A percentile compares a stretch with the other conserved stretches of the same genome.
phyloP scores from a whole-genome alignment of 2,329 filamentous ascomycete genomes.

The Pleomassaria siparia region DNA sequence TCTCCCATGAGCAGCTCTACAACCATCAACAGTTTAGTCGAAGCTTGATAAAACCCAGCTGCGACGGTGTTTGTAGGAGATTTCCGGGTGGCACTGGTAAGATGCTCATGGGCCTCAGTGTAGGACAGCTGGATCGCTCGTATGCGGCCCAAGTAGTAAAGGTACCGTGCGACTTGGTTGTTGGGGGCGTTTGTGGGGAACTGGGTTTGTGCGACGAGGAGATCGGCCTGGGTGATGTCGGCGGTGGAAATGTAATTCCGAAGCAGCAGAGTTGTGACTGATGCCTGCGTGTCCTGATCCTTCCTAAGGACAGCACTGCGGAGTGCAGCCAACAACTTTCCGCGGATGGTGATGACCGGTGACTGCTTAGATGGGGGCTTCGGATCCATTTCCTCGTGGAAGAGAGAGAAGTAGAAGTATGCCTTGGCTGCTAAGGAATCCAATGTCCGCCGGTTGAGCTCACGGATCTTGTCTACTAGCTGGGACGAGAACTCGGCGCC shows the following conservation, averaged over 20 bases:
- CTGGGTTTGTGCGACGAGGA: slow-evolving; percentile 91
- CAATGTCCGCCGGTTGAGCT: slow-evolving; percentile 87
- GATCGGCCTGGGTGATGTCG: slow-evolving; percentile 94
- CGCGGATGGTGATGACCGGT: slow-evolving; percentile 81
- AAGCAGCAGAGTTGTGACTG: slow-evolving; percentile 90
- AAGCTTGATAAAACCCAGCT: slow-evolving; percentile 91
- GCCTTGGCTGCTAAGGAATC: slow-evolving; percentile 93
- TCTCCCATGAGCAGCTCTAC: slow-evolving; percentile 98
- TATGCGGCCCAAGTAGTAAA: slow-evolving; percentile 97
- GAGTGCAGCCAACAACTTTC: slow-evolving; percentile 81
- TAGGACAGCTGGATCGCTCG: slow-evolving; percentile 95
- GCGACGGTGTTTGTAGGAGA: slow-evolving; percentile 87
- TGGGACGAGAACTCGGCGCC: slow-evolving; percentile 83
- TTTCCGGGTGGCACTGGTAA: slow-evolving; percentile 91
- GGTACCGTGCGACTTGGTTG: slow-evolving; percentile 95
- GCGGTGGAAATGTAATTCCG: slow-evolving; percentile 96
- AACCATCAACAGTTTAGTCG: slow-evolving; percentile 93
- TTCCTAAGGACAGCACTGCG: slow-evolving; percentile 95
- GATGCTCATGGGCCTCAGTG: slow-evolving; percentile 92
- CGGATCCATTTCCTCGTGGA: slow-evolving; percentile 87
- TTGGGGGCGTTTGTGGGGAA: slow-evolving; percentile 94
- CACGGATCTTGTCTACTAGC: slow-evolving; percentile 81
- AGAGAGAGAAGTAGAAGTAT: slow-evolving; percentile 97
- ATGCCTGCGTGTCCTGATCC: slow-evolving; percentile 95
- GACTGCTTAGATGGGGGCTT: slow-evolving; percentile 87